Conservation (phyloP, 2,329 filamentous ascomycete species). For the Aspergillus viridinutans region DNA sequence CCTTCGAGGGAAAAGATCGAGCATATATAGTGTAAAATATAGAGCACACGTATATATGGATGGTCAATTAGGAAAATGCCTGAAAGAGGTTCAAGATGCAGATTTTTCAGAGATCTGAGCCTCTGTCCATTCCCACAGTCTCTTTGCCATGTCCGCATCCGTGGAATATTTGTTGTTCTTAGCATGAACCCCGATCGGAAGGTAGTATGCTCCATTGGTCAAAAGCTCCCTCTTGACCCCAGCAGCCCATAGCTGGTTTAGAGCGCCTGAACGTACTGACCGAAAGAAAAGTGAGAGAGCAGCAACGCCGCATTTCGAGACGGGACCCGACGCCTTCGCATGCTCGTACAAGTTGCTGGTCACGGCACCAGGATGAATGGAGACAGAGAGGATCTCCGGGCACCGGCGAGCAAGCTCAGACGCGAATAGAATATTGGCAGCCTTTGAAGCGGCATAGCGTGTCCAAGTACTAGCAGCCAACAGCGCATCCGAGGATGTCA, state of each 20-base stretch:
- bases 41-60: neutral
- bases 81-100: neutral
- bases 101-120: slow-evolving; percentile 23
- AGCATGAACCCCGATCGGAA: slow-evolving; percentile 35
- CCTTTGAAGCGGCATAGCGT: slow-evolving; percentile 51
- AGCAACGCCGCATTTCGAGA: slow-evolving; percentile 20
- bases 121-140: slow-evolving; percentile 46
- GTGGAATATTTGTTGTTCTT: slow-evolving; percentile 26
- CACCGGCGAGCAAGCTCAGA: slow-evolving; percentile 44
- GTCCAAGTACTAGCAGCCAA: slow-evolving; percentile 36
- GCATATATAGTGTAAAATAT: neutral
- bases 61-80: neutral
- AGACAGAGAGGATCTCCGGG: slow-evolving; percentile 42
- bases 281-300: slow-evolving; percentile 26
- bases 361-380: slow-evolving; percentile 49
- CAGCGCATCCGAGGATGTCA: slow-evolving; percentile 36
- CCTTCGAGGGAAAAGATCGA: neutral
- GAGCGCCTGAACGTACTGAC: slow-evolving; percentile 30
- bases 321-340: slow-evolving; percentile 19
- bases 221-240: slow-evolving; percentile 29
- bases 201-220: slow-evolving; percentile 40
- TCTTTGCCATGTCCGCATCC: slow-evolving; percentile 29
- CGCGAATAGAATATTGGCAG: slow-evolving; percentile 48
- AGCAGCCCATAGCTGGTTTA: slow-evolving; percentile 42
- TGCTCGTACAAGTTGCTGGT: slow-evolving; percentile 38